Percentiles rank a stretch among this genome's conserved stretches.
These are phyloP conservation scores for Talaromyces verruculosus DNA, from an alignment of 2,329 filamentous ascomycete genomes.

Conservation along the genomic window DNA sequence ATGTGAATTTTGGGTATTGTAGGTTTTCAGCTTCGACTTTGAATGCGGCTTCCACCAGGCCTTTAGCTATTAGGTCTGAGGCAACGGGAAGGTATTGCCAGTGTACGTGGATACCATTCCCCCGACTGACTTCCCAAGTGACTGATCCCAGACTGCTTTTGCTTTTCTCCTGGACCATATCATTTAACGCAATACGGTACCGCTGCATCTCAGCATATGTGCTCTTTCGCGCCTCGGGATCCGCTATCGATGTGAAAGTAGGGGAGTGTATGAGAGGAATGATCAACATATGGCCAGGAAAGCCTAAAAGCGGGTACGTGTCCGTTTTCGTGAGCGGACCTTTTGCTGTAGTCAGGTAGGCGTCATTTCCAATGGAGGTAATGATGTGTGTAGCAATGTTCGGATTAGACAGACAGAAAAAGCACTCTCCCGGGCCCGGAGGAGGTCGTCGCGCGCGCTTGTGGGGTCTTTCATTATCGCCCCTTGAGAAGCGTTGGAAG, in stretches of 20 bases:
- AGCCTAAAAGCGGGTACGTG: conserved; percentile 71
- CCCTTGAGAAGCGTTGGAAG: conserved; percentile 42
- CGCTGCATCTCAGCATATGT: conserved; percentile 79
- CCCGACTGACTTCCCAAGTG: conserved; percentile 88
- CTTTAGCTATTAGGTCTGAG: conserved; percentile 64
- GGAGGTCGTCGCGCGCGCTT: conserved; percentile 50
- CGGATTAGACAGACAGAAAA: conserved; percentile 91
- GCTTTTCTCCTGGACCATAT: conserved; percentile 62
- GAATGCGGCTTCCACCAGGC: conserved; percentile 84
- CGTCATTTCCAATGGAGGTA: conserved; percentile 80
- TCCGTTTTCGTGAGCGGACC: conserved; percentile 73
- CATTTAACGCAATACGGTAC: conserved; percentile 74
- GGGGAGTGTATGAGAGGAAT: conserved; percentile 82
- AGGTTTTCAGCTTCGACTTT: conserved; percentile 81
- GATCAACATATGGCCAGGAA: conserved; percentile 85
- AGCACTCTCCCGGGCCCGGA: conserved; percentile 75
- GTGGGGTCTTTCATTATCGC: conserved; percentile 38
- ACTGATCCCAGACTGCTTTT: conserved; percentile 69
- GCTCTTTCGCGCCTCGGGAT: conserved; percentile 54
- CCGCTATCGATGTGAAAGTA: conserved; percentile 67
- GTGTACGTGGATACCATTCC: conserved; percentile 79
- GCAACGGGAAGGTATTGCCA: conserved; percentile 89
- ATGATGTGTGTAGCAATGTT: conserved; percentile 84
- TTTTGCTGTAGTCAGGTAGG: conserved; percentile 88
- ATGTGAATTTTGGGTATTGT: conserved; percentile 56